Evolutionary conservation across 1,284 basidiomycete species (phyloP), one percentile per base, ranked within the genome.

Genomic region (Microbotryum saponariae): DNA sequence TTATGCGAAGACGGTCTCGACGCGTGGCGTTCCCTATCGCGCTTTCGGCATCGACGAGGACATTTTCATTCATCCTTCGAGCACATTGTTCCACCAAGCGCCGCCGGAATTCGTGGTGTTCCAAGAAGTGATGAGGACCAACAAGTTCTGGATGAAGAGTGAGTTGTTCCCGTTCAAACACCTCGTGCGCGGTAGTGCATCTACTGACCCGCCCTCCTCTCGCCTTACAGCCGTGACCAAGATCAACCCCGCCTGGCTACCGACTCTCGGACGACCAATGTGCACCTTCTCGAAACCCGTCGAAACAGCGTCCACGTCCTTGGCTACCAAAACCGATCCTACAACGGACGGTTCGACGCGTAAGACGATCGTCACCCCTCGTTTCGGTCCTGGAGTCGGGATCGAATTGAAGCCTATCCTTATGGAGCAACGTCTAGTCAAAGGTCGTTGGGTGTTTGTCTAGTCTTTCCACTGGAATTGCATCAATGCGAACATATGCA

Each of bases 51-150:
- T 97, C 44, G 75, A 77, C 3, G 90, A 93, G 70, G 90, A 96
- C 69, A 89, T 93, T 1, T 99, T 84, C 76, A 86, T 99, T 62
- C 94, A 99, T 74, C 90, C 91, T 0, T 88, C 87, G 1, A 94
- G 90, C 16, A 80, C 87, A 14, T 77, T 97, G 23, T 86, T 85
- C 68, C 82, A 83, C 69, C 66, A 70, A 25, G 69, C 84, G 6
- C 91, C 96, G 3, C 91, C 94, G 1, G 89, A 94, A 56, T 97
- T 86, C 76, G 71, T 98, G 56, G 83, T 91, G 33, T 98, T 85
- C 74, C 82, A 85, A 59, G 93, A 97, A 72, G 78, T 92, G 7
- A 81, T 89, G 27, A 81, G 84, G 54, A 88, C 88, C 0, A 83
- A 81, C 55, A 83, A 82, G 61, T 79, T 86, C 20, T 96, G 86